A percentile compares a stretch with the other conserved stretches of the same genome.
phyloP scores from a whole-genome alignment of 805 yeast species.

The Saturnispora besseyi region DNA sequence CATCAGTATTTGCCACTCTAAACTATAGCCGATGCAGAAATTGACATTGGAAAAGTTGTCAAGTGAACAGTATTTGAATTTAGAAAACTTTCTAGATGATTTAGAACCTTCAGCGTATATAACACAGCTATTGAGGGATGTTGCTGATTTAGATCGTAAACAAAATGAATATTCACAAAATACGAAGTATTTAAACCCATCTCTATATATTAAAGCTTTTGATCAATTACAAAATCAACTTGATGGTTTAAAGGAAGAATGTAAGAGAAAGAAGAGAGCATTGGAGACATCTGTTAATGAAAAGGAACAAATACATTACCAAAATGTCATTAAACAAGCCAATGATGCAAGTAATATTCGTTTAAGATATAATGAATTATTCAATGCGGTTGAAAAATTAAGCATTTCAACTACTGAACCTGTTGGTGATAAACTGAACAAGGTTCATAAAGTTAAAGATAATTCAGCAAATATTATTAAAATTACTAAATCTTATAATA shows the following conservation, averaged over 20 bases:
- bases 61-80: conserved; percentile 5
- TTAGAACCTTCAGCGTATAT: conserved; percentile 71
- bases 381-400: conserved; percentile 45
- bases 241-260: conserved; percentile 49
- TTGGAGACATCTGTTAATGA: conserved; percentile 49
- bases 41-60: conserved; percentile 26
- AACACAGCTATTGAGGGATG: conserved; percentile 53
- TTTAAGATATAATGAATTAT: conserved; percentile 41
- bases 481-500: conserved; percentile 66
- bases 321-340: conserved; percentile 50
- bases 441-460: conserved; percentile 63
- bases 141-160: conserved; percentile 5
- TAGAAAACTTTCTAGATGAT: conserved; percentile 60
- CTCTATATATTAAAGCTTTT: conserved; percentile 89
- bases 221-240: conserved; percentile 76
- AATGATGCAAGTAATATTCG: conserved; percentile 34
- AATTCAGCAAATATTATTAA: conserved; percentile 64
- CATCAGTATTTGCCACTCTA: background rate
- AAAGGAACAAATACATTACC: conserved; percentile 58
- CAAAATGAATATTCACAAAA: conserved; percentile 16
- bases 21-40: conserved; percentile 8
- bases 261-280: conserved; percentile 39
- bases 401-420: conserved; percentile 51
- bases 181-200: conserved; percentile 66
- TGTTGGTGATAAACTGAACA: conserved; percentile 56